Percentiles rank a stretch among this genome's conserved stretches.
Conservation (phyloP, 768 basidiomycete genomes). For the Trametes cinnabarina region DNA sequence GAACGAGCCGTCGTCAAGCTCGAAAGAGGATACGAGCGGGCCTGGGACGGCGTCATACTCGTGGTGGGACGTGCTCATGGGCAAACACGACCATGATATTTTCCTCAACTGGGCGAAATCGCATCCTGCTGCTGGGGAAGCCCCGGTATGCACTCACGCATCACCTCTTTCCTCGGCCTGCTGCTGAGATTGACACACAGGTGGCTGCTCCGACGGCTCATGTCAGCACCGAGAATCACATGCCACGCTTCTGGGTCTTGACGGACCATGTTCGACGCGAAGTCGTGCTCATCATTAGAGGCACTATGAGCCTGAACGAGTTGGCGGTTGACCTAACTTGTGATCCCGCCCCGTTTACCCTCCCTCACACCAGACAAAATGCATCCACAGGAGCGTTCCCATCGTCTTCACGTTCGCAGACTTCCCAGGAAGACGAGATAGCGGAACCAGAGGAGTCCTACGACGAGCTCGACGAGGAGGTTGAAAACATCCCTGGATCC, state of each 20-base stretch:
- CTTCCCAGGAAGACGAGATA: background rate
- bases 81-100: constrained; percentile 80
- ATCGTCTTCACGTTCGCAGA: background rate
- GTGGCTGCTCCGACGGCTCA: constrained; percentile 39
- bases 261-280: constrained; percentile 75
- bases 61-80: constrained; percentile 83
- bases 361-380: background rate
- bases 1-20: background rate
- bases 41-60: constrained; percentile 44
- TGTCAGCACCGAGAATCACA: constrained; percentile 62
- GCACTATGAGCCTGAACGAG: constrained; percentile 87
- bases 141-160: background rate
- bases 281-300: constrained; percentile 62
- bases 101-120: constrained; percentile 59
- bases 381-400: background rate
- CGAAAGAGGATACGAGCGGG: background rate
- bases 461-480: constrained; percentile 23
- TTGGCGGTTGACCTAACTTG: constrained; percentile 84
- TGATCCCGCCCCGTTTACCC: constrained; percentile 59
- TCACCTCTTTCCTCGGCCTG: background rate
- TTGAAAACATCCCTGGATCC: constrained; percentile 29
- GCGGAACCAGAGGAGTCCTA: constrained; percentile 5
- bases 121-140: constrained; percentile 2
- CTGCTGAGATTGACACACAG: background rate
- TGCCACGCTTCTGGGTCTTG: constrained; percentile 85